Base-by-base conservation (phyloP, 352 stramenopile species). In the Pythium chondricola region DNA sequence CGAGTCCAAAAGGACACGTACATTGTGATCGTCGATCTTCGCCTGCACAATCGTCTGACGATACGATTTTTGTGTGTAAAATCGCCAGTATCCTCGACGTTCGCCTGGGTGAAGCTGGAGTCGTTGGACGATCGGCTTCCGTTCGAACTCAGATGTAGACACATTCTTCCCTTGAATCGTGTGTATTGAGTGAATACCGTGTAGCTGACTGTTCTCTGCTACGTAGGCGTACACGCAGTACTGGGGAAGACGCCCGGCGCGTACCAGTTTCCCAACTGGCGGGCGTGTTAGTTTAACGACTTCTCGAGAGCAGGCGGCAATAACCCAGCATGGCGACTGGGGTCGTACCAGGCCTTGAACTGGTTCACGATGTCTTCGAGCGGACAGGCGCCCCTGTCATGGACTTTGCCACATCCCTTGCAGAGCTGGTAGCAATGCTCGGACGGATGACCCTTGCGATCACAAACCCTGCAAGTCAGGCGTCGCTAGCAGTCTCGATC, bases 251-350 rank as follows among this genome's bases (percentile, higher is more conserved):
- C 45, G 43, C 43, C 25, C 43, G 43, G 39, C 43, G 43, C 43
- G 43, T 49, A 39, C 29, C 31, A 40, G 43, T 21, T 33, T 27
- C 43, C 24, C n/a, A 21, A 30, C 27, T 49, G 31, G 29, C 43
- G 43, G 25, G 43, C 43, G 43, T 39, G 3, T 18, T 49, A 49
- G 43, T 49, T 49, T 49, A 49, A 41, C 43, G 10, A 29, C 43
- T 49, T 49, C 43, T 49, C 43, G 20, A 30, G 14, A 8, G 10
- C 22, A 20, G 43, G 4, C 4, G 31, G 43, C 30, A 49, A n/a
- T 5, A 39, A 6, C n/a, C 43, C 43, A 14, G 43, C 43, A 20
- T 49, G 43, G 2, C 16, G 5, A 17, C 3, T 16, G 3, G 43
- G 43, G 13, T 40, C 43, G 21, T 49, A 49, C 43, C 43, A 40